Percentiles rank a stretch among this genome's conserved stretches.
Conservation (phyloP, 352 stramenopile species). For the Globisporangium heterothallicum region DNA sequence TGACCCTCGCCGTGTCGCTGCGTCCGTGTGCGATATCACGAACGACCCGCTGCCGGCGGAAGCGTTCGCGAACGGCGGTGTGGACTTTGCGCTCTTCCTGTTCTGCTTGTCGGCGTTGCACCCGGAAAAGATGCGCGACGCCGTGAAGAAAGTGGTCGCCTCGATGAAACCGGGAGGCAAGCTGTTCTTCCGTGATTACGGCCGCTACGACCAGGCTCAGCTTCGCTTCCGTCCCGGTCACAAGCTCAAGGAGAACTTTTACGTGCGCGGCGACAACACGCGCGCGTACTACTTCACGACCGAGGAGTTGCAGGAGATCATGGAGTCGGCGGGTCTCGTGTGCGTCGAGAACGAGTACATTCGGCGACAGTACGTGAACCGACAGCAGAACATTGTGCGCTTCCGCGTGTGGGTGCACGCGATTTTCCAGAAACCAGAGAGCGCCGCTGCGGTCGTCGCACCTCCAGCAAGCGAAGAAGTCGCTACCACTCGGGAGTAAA, state of each 20-base stretch:
- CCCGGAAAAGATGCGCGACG: conserved; percentile 80
- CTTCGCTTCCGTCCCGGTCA: conserved; percentile 86
- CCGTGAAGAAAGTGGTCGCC: conserved; percentile 85
- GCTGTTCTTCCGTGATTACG: conserved; percentile 94
- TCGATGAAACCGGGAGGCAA: conserved; percentile 72
- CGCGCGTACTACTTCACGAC: conserved; percentile 94
- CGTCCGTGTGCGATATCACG: conserved; percentile 84
- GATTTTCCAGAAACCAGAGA: conserved; percentile 75
- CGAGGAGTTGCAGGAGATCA: conserved; percentile 68
- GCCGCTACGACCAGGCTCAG: conserved; percentile 93
- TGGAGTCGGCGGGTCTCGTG: conserved; percentile 51
- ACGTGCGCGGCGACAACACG: conserved; percentile 93
- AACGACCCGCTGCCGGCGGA: conserved; percentile 56
- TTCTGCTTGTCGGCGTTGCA: conserved; percentile 91
- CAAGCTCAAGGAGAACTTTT: conserved; percentile 93
- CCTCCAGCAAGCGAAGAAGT: neutral
- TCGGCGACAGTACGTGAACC: conserved; percentile 83
- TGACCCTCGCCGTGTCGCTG: conserved; percentile 53
- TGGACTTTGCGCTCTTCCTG: conserved; percentile 80
- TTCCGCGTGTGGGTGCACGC: conserved; percentile 87
- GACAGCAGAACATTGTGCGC: conserved; percentile 77
- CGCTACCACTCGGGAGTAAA: neutral
- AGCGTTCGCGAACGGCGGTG: conserved; percentile 51
- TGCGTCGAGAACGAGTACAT: conserved; percentile 83
- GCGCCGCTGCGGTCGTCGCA: conserved; percentile 1